Conservation (phyloP, 2,329 filamentous ascomycete species). For the Tolypocladium tundrense region DNA sequence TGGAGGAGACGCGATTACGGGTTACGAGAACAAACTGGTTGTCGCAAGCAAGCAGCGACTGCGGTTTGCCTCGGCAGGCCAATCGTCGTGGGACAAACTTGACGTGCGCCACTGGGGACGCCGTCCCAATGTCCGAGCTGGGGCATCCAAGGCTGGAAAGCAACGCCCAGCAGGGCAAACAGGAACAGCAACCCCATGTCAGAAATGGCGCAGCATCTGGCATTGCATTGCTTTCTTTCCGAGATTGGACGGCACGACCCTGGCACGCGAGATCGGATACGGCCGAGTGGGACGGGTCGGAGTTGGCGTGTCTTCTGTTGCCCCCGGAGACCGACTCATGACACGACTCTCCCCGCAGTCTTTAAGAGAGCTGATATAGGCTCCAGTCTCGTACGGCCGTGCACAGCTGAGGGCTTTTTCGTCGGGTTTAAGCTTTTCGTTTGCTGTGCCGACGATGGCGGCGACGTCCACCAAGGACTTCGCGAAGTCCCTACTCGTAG, state of each 20-base stretch:
- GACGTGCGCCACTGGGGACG: neutral
- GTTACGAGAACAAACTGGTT: neutral
- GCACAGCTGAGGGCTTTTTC: neutral
- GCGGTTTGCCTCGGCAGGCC: neutral
- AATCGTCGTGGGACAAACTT: neutral
- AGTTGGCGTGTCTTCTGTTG: neutral
- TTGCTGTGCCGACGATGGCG: neutral
- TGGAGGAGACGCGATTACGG: too few species aligned
- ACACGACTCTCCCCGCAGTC: neutral
- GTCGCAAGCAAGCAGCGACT: neutral
- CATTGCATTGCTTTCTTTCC: neutral
- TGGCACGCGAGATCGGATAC: neutral
- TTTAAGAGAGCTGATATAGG: neutral
- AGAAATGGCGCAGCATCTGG: neutral
- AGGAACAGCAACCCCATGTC: neutral
- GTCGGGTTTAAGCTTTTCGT: neutral
- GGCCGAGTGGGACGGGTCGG: neutral
- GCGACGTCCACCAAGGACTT: too few species aligned
- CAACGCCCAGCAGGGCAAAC: neutral
- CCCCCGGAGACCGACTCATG: neutral
- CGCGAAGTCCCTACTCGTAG: too few species aligned
- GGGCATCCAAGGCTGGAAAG: neutral
- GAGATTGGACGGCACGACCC: neutral
- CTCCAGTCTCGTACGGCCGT: neutral
- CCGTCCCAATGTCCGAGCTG: neutral